Base-by-base conservation (phyloP, 495 filamentous ascomycete genomes). In the Cercophora sp. region DNA sequence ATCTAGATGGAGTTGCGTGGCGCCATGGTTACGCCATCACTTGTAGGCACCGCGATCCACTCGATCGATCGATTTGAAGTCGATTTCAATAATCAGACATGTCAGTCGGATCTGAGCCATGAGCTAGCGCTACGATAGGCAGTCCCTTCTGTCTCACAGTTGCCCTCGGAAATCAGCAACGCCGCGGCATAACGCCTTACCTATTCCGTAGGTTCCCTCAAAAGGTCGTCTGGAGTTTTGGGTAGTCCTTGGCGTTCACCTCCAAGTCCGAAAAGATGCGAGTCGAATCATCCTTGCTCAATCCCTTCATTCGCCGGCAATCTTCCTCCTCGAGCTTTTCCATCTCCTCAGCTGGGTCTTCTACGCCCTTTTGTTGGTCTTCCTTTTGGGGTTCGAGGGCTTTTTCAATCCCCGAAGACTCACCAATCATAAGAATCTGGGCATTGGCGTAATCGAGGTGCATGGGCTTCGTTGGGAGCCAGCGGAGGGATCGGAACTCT, bases 361-460 rank as follows among this genome's bases (percentile, higher is more conserved):
- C 77, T 51, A 86, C 79, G 23, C 71, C 78, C 3, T 75, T 67
- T 40, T 71, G 54, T 47, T 79, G 70, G 56, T 83, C 78, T 47
- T 84, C 80, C 36, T 79, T 79, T 22, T 76, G 75, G n/a, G 64
- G 68, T 54, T 79, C 71, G 0, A 78, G 67, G 1, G 86, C 86
- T 58, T 85, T 88, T 8, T 75, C 74, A 25, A 88, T 62, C 5
- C 80, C 79, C 1, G 81, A 74, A 1, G 78, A 80, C 59, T 90
- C 85, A 18, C 92, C 91, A 54, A 96, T 83, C 54, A 96, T 76
- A 15, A 96, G 70, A 46, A 96, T 81, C 62, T 96, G 90, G 0
- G 88, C 79, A 58, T 89, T 87, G 19, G 77, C 76, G 61, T 87
- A 89, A 52, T 95, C 79, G 39, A 96, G 73, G 61, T 91, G 82